Conservation (phyloP, 2,329 filamentous ascomycete genomes). For the Cercospora citrullina region DNA sequence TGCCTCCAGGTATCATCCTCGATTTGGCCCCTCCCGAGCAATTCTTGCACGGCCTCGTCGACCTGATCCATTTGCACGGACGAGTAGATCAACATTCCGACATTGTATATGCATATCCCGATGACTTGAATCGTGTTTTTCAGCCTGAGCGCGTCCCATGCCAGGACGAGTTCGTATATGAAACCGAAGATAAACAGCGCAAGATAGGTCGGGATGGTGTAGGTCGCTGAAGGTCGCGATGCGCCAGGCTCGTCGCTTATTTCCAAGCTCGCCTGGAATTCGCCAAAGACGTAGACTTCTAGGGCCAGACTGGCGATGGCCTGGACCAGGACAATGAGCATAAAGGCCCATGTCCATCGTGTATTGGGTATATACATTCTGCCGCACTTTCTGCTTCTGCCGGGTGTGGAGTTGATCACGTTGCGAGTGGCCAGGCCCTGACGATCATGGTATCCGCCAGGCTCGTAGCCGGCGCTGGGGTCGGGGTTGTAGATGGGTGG, state of each 20-base stretch:
- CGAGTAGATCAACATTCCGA: conserved; percentile 88
- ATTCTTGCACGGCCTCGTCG: conserved; percentile 63
- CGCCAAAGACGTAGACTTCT: conserved; percentile 87
- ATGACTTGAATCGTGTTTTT: conserved; percentile 99
- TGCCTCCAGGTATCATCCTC: conserved; percentile 63
- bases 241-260: conserved; percentile 8
- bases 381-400: conserved; percentile 38
- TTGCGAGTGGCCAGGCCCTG: conserved; percentile 49
- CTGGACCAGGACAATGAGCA: conserved; percentile 72
- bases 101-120: conserved; percentile 87
- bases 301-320: conserved; percentile 77
- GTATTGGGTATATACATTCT: conserved; percentile 78
- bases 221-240: conserved; percentile 18
- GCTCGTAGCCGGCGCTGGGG: conserved; percentile 39
- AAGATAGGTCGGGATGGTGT: conserved; percentile 87
- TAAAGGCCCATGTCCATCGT: conserved; percentile 85
- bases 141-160: conserved; percentile 88
- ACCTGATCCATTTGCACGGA: conserved; percentile 93
- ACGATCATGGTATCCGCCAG: conserved; percentile 53
- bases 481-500: conserved; percentile 30
- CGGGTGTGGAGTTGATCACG: conserved; percentile 28
- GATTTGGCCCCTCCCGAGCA: conserved; percentile 50
- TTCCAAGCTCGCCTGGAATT: conserved; percentile 67
- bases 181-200: conserved; percentile 97
- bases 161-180: conserved; percentile 83